phyloP scores from a whole-genome alignment of 2,329 filamentous ascomycete species.

The Aspergillus sp. region DNA sequence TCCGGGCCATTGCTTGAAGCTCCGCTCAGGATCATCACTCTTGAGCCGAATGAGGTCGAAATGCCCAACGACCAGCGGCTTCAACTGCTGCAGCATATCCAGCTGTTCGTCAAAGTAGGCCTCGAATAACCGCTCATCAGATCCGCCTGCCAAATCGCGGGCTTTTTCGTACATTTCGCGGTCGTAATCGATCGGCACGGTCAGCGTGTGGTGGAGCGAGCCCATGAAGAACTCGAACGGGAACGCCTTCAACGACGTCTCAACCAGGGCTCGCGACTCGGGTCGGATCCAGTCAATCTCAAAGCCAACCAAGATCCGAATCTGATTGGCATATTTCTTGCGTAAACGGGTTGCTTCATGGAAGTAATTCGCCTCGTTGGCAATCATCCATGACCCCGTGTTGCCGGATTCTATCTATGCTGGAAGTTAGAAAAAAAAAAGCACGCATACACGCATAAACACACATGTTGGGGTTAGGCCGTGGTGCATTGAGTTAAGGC shows the following conservation, averaged over 20 bases:
- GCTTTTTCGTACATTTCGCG: conserved; percentile 64
- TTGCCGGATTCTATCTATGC: conserved; percentile 31
- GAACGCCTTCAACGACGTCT: conserved; percentile 58
- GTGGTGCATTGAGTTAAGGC: not conserved
- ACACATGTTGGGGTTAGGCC: not conserved
- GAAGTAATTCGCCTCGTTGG: conserved; percentile 65
- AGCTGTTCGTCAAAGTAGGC: conserved; percentile 87
- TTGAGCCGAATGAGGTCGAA: conserved; percentile 88
- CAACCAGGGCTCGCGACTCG: conserved; percentile 61
- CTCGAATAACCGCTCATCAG: conserved; percentile 72
- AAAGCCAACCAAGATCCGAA: conserved; percentile 84
- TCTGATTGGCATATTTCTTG: conserved; percentile 65
- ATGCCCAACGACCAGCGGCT: conserved; percentile 82
- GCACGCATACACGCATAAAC: not conserved
- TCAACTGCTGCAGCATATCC: conserved; percentile 71
- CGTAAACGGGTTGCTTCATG: conserved; percentile 73
- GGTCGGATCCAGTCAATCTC: conserved; percentile 90
- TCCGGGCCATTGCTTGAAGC: conserved; percentile 56
- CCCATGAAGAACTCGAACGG: conserved; percentile 87
- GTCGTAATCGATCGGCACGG: conserved; percentile 88
- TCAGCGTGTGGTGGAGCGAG: conserved; percentile 85
- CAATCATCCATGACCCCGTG: conserved; percentile 40
- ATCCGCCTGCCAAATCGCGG: conserved; percentile 56
- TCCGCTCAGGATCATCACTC: conserved; percentile 65
- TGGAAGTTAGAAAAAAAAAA: not conserved